Evolutionary conservation across 2,329 filamentous ascomycete species (phyloP), one percentile per base, ranked within the genome.

Genomic region (Tricladium varicosporioides): DNA sequence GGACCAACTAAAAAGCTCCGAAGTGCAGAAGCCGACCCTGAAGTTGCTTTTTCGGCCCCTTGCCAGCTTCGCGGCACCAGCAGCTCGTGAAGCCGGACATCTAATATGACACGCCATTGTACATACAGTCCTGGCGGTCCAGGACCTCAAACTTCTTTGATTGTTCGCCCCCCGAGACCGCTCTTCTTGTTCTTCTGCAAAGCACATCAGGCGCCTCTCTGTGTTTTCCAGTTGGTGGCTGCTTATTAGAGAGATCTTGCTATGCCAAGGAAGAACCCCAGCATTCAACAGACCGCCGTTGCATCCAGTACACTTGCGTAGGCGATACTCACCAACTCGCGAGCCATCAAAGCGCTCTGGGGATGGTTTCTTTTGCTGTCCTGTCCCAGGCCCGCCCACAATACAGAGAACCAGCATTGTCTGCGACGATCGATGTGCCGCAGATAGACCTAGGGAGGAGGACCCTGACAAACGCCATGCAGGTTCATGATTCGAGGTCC

Each of bases 131-230:
- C 31, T 19, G 48, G 48, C 11, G 10, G 48, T 32, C 22, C 19
- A 22, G 15, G 15, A 22, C 43, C 2, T 46, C 9, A 16, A 16
- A 16, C 11, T 22, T n/a, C 18, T 22, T 46, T 46, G 2, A 36
- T 33, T 52, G 45, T 45, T 52, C 50, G 50, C 40, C 50, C 50
- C 50, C 50, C 27, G 36, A 43, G 32, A 52, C 50, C 50, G 50
- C 50, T 19, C 44, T 18, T 52, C 50, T 11, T 22, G 10, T 31
- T 52, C 36, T 19, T 52, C 50, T 45, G 48, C 48, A 42, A 16
- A 10, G 14, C 15, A 22, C 27, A 32, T 51, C 48, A 51, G 48
- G 48, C 48, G 48, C 16, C 15, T 15, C 33, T 36, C 15, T 51
- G 31, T 32, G 16, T 51, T 51, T 51, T 42, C 14, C 14, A 40